Base-by-base conservation (phyloP, 192 early-diverging fungal species). In the Coemansia sp. region DNA sequence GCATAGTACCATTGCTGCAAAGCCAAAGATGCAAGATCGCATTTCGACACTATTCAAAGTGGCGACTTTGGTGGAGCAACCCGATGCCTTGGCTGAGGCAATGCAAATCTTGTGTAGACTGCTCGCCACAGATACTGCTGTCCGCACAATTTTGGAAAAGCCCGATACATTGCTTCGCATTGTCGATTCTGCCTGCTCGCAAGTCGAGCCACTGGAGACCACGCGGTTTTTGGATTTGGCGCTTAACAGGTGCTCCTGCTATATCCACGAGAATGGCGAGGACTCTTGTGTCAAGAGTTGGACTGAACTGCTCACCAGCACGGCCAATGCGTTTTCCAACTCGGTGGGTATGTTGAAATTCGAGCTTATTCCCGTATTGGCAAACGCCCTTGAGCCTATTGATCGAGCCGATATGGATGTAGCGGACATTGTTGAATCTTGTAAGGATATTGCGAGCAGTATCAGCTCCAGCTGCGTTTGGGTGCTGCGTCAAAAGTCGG, bases 361-460 rank as follows among this genome's bases (percentile, higher is more conserved):
- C 55, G 65, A 72, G 46, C 63, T 77, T 21, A 31, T 82, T 10
- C 45, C 65, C 11, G 68, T 69, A 19, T 63, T 82, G 27, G 80
- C 75, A 19, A 74, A 66, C 23, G 68, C 70, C 8, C 69, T 82
- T 7, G 72, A 71, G 55, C 80, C 80, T 3, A 38, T 82, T 23
- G 72, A 69, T 23, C 44, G 46, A 1, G 63, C 55, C 0, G 71
- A 74, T 19, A 66, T 69, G 2, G 59, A 17, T 8, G 53, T 12
- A 3, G 42, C 42, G 23, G 64, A 72, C 21, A 48, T 27, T 2
- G 8, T 1, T 0, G 27, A 11, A 2, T 34, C 44, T 17, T 74
- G 72, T 63, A 5, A 7, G 21, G 4, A 34, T 2, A 61, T 77
- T 48, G 66, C 66, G 14, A 25, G 21, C 34, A 59, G 41, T 27